Percentiles rank a stretch among this genome's conserved stretches.
phyloP scores from a whole-genome alignment of 345 rosid species.

The Lagerstroemia speciosa region DNA sequence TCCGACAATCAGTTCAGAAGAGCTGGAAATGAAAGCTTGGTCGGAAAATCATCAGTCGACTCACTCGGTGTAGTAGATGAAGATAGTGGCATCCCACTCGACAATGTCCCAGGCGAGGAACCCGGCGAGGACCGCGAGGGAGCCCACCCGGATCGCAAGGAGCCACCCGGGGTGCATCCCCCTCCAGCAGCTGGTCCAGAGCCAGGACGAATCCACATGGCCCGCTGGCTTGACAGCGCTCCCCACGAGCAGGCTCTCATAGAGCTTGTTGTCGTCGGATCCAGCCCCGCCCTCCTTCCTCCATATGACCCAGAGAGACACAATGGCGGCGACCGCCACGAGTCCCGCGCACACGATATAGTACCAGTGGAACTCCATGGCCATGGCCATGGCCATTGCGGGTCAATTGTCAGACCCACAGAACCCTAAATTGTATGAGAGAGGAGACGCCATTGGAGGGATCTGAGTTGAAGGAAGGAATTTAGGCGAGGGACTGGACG shows the following conservation, averaged over 20 bases:
- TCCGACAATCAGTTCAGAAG: not conserved
- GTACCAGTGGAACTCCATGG: conserved; percentile 12
- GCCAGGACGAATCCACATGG: conserved; percentile 16
- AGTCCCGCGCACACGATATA: conserved; percentile 13
- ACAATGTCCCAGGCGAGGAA: conserved; percentile 59
- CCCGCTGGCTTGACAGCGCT: conserved; percentile 11
- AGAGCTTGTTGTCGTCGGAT: conserved; percentile 17
- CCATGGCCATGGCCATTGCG: conserved; percentile 11
- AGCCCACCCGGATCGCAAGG: conserved; percentile 43
- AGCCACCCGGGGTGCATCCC: conserved; percentile 77
- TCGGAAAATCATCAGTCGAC: not conserved
- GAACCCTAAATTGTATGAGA: too few species aligned
- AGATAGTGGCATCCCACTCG: conserved; percentile 53
- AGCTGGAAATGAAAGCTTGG: not conserved
- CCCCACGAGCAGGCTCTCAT: conserved; percentile 13
- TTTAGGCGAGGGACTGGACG: not conserved
- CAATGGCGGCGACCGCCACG: conserved; percentile 10
- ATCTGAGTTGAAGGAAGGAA: not conserved
- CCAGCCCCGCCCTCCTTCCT: conserved; percentile 17
- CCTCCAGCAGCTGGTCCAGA: conserved; percentile 83
- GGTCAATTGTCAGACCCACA: not conserved
- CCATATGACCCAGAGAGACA: conserved; percentile 15
- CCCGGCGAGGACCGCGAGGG: conserved; percentile 46
- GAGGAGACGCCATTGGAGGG: not conserved
- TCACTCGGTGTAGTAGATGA: conserved; percentile 85